These are phyloP conservation scores for Garcileccinum viscosum DNA, from an alignment of 1,284 basidiomycete species.

Conservation along the genomic window DNA sequence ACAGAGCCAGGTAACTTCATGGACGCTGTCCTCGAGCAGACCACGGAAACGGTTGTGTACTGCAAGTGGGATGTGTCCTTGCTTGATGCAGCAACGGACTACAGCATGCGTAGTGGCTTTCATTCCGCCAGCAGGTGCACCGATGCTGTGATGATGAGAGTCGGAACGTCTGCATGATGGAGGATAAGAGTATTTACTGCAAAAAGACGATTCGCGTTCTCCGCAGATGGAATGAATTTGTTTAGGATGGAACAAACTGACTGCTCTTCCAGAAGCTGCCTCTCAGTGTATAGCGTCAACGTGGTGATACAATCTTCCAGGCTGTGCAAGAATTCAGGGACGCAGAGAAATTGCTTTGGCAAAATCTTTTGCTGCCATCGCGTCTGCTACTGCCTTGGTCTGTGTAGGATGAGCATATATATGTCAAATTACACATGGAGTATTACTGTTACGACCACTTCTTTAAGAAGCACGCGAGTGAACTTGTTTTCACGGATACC, in stretches of 20 bases:
- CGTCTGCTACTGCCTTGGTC: constrained; percentile 94
- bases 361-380: constrained; percentile 86
- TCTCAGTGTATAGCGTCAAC: constrained; percentile 66
- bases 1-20: too few species aligned
- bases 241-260: constrained; percentile 29
- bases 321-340: constrained; percentile 90
- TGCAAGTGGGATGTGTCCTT: too few species aligned
- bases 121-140: too few species aligned
- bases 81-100: too few species aligned
- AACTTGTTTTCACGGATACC: constrained; percentile 97
- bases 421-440: not conserved
- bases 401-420: constrained; percentile 38
- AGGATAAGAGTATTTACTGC: too few species aligned
- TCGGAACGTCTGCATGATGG: too few species aligned
- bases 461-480: constrained; percentile 87
- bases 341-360: constrained; percentile 86
- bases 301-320: constrained; percentile 84
- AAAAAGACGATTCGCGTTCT: constrained; percentile 82
- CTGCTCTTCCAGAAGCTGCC: constrained; percentile 67
- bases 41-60: too few species aligned
- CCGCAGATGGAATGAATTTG: constrained; percentile 43
- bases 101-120: too few species aligned
- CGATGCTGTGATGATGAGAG: too few species aligned
- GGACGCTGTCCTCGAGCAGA: too few species aligned
- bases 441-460: constrained; percentile 86